phyloP scores from a whole-genome alignment of 352 stramenopile species.

The Phytophthora europaea region DNA sequence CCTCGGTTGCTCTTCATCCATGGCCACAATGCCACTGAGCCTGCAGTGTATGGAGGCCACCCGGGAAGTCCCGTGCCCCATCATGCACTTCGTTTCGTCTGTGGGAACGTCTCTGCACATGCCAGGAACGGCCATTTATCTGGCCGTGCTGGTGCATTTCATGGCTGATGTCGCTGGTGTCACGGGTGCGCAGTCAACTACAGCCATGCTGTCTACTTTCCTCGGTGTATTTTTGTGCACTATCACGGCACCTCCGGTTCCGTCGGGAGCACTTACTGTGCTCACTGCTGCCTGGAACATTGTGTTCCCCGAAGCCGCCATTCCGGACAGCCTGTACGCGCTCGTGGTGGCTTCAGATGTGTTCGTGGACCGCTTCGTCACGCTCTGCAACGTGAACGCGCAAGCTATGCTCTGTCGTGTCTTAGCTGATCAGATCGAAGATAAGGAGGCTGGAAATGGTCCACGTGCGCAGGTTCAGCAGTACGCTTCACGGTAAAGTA shows the following conservation, averaged over 20 bases:
- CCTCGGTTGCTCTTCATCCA: constrained; percentile 80
- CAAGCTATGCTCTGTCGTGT: constrained; percentile 81
- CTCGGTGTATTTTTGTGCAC: constrained; percentile 71
- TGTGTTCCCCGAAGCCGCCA: constrained; percentile 54
- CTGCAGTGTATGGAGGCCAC: constrained; percentile 73
- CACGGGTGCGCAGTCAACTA: constrained; percentile 38
- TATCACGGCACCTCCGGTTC: constrained; percentile 69
- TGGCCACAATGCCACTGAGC: constrained; percentile 72
- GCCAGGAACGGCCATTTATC: constrained; percentile 82
- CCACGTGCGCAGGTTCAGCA: constrained; percentile 29
- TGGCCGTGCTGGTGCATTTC: constrained; percentile 79
- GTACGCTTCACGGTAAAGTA: constrained; percentile 19
- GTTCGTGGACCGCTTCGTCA: constrained; percentile 78
- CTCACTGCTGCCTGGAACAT: constrained; percentile 82
- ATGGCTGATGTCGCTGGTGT: constrained; percentile 70
- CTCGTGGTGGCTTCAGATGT: constrained; percentile 78
- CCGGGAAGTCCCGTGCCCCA: constrained; percentile 57
- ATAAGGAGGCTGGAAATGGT: constrained; percentile 18
- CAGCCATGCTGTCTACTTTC: constrained; percentile 57
- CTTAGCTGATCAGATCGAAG: constrained; percentile 73
- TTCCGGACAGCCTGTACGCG: constrained; percentile 69
- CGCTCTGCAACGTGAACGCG: constrained; percentile 79
- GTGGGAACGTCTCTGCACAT: constrained; percentile 77
- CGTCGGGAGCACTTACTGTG: constrained; percentile 66
- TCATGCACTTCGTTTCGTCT: constrained; percentile 82